Evolutionary conservation across 371 early-diverging fungal genomes (phyloP), one percentile per base, ranked within the genome.

Genomic region (Batkoa obscura): DNA sequence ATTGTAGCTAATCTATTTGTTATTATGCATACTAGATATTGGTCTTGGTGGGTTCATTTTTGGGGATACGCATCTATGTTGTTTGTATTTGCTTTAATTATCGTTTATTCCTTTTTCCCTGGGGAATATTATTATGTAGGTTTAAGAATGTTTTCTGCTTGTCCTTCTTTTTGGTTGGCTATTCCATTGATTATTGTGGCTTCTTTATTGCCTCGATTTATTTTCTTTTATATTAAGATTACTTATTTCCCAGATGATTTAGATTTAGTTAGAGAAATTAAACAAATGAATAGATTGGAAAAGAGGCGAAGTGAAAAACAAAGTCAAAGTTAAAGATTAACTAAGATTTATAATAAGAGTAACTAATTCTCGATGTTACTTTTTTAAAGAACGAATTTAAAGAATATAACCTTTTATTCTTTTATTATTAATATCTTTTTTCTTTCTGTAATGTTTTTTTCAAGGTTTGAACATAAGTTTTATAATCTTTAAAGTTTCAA

Each of bases 161-260:
- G 72, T 9, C 66, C 79, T 8, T 63, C 68, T 0, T 91, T 91
- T 58, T 93, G 89, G 84, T 64, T 86, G 51, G 74, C 74, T 17
- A 56, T 78, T 33, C 46, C 74, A 9, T 53, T 83, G 13, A 53
- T 76, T 0, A 66, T 83, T 23, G 66, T 79, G 0, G 55, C 78
- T 0, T 75, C 82, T 0, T 66, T 87, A 45, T 59, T 84, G 35
- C 80, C 84, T 3, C 71, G 85, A 1, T 89, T 69, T 62, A 45
- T 72, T 0, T 59, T 74, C 17, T 61, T 72, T 30, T 83, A 77
- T 63, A 64, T 76, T 41, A 72, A 68, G 59, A 74, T 74, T 58
- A 75, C 78, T 68, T 76, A 72, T 72, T 72, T 61, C 43, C 85
- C 88, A 0, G 76, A 81, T 56, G 82, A 83, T 46, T 65, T 84